These are phyloP conservation scores for Pigoraptor vietnamica DNA, from an alignment of 78 protist species.

Conservation along the genomic window DNA sequence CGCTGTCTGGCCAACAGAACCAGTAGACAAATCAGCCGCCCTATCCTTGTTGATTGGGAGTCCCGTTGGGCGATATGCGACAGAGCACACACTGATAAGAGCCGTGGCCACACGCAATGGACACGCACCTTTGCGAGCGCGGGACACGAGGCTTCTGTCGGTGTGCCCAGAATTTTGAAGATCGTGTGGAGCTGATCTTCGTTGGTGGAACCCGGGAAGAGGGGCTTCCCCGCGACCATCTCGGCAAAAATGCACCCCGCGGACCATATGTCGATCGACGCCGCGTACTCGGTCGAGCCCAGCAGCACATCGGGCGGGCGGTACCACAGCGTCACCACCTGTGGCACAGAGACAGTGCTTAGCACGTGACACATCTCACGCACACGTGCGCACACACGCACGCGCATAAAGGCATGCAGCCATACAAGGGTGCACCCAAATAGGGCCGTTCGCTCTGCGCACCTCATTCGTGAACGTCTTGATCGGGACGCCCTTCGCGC, in stretches of 20 bases:
- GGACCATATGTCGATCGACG: constrained; percentile 96
- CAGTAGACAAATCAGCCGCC: too few relatives aligned
- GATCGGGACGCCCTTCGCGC: constrained; percentile 93
- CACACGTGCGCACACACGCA: not conserved
- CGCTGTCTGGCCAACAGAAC: not conserved
- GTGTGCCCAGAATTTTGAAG: constrained; percentile 88
- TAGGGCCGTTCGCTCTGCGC: constrained; percentile 63
- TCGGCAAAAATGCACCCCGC: constrained; percentile 98
- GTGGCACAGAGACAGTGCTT: too few relatives aligned
- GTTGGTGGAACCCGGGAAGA: constrained; percentile 93
- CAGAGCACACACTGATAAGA: too few relatives aligned
- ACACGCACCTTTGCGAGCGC: constrained; percentile 70
- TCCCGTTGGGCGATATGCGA: too few relatives aligned
- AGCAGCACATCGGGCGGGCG: constrained; percentile 98
- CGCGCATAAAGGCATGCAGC: constrained; percentile 22
- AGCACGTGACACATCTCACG: not conserved
- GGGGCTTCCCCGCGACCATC: constrained; percentile 80
- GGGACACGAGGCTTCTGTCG: constrained; percentile 80
- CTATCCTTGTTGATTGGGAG: too few relatives aligned
- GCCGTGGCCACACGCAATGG: not conserved
- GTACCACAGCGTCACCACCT: constrained; percentile 94
- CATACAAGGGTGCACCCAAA: constrained; percentile 75
- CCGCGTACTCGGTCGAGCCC: constrained; percentile 87
- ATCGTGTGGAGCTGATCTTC: constrained; percentile 86
- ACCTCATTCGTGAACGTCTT: constrained; percentile 91